A percentile compares a stretch with the other conserved stretches of the same genome.
These are phyloP conservation scores for Lecanicillium sp. DNA, from an alignment of 2,329 filamentous ascomycete species.

Conservation along the genomic window DNA sequence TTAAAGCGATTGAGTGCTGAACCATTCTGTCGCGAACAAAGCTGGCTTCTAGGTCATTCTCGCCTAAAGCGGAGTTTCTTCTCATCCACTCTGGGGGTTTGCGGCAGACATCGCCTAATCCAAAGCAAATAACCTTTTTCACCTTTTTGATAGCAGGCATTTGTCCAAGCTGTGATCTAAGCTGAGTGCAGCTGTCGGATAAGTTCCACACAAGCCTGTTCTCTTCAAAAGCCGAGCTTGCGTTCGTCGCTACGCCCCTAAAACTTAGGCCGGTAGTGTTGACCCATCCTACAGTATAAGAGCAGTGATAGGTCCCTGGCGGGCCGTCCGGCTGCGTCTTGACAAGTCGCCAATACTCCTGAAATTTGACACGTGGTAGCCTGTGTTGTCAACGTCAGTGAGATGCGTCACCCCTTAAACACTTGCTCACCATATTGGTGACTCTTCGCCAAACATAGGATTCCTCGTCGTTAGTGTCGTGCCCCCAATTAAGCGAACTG, in stretches of 20 bases:
- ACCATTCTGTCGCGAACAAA: not conserved
- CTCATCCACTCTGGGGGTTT: conserved; percentile 1
- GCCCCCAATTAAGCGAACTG: not conserved
- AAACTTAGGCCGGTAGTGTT: not conserved
- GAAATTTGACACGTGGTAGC: conserved; percentile 4
- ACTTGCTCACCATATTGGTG: not conserved
- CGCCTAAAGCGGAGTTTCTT: not conserved
- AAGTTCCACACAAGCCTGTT: conserved; percentile 1
- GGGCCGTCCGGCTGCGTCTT: not conserved
- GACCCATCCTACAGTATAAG: conserved; percentile 2
- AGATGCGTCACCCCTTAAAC: too few species aligned
- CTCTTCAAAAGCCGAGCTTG: not conserved
- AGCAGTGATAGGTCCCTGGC: conserved; percentile 1
- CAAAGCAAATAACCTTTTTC: conserved; percentile 6
- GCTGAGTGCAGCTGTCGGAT: not conserved
- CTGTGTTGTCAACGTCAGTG: not conserved
- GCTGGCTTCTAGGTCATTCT: not conserved
- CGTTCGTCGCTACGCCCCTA: not conserved
- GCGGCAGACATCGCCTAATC: conserved; percentile 5
- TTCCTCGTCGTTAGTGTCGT: not conserved
- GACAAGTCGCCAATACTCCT: conserved; percentile 7
- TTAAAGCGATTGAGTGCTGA: conserved; percentile 1
- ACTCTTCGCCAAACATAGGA: conserved; percentile 1
- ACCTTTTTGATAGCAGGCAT: not conserved
- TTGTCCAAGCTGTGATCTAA: not conserved